Evolutionary conservation across 257 asterid species (phyloP), one percentile per base, ranked within the genome.

Genomic region (Jacaranda copaia): DNA sequence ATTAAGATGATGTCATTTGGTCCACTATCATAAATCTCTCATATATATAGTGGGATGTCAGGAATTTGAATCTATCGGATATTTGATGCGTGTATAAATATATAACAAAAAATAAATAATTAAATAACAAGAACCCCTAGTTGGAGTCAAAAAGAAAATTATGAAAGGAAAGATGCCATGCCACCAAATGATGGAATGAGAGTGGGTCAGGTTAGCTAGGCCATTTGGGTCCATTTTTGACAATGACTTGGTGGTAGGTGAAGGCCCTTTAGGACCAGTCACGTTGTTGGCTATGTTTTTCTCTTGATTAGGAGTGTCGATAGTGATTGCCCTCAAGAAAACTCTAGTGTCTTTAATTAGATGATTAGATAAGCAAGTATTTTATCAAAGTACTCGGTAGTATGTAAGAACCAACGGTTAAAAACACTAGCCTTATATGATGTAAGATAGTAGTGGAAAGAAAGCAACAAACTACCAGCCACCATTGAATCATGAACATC

Each of bases 191-290:
- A 8, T 59, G 46, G 76, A 51, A 1, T n/a, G 14, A 70, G 55
- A 39, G 9, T 15, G 72, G 59, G 19, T 51, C 32, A 43, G 63
- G 62, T 45, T 46, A 20, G 70, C 40, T 36, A 12, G 55, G 51
- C 65, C 8, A 38, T 20, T 10, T 66, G 85, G 78, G 77, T 13
- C 79, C 75, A 74, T 66, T 66, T 79, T 25, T 56, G 84, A 80
- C 57, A 80, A 56, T 48, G 82, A 78, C 85, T 5, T 62, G 62
- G 73, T 42, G 73, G 82, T 83, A 19, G 89, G 84, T 83, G 81
- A 83, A 70, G 80, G 36, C 70, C 66, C 75, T 83, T 46, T 48
- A 32, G 63, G 46, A 51, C 83, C 86, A 84, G 35, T 53, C 52
- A 65, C 43, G 15, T 55, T 48, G 84, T 38, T n/a, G 59, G 18